Evolutionary conservation across 306 rosid species (phyloP), one percentile per base, ranked within the genome.

Genomic region (Glycyrrhiza uralensis): DNA sequence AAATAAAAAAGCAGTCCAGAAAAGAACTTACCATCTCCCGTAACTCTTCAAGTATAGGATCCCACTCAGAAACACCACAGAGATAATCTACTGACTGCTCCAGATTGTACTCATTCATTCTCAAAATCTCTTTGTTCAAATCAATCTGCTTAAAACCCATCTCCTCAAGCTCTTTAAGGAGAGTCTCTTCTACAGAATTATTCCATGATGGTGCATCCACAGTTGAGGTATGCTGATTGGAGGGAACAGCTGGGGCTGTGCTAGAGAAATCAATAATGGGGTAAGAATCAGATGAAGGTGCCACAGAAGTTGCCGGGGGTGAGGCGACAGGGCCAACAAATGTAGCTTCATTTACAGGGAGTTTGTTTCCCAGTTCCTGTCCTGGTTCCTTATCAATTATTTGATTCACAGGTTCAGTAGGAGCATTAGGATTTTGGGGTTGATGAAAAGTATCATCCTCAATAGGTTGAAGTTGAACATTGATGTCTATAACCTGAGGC

Each of bases 71-170:
- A 75, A 79, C 85, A 55, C 85, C 93, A 6, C 99, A 95, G 61
- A 95, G 97, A 76, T 89, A 87, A 47, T 85, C 96, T 19, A 95
- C 76, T 8, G 96, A 82, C 76, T 81, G 85, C 77, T 85, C 93
- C 69, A 95, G 82, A 78, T 89, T 45, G 77, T 89, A 95, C 54
- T 83, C 83, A 0, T 85, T 95, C 82, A 19, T 73, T 80, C 91
- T 84, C 84, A 95, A 71, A 75, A 89, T 50, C 81, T 95, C 93
- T 81, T 81, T 95, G 88, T 95, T 95, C 71, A 91, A 59, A 80
- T 86, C 83, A 26, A 83, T 74, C 76, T 87, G 89, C 74, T 76
- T 87, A 62, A 95, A 95, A 39, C 97, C 97, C 99, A 95, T 92
- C 66, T 49, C 86, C 76, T 82, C 87, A 0, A 92, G 97, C 69